Percentiles rank a stretch among this genome's conserved stretches.
phyloP scores from a whole-genome alignment of 192 early-diverging fungal species.

The Backusella psychrophila region DNA sequence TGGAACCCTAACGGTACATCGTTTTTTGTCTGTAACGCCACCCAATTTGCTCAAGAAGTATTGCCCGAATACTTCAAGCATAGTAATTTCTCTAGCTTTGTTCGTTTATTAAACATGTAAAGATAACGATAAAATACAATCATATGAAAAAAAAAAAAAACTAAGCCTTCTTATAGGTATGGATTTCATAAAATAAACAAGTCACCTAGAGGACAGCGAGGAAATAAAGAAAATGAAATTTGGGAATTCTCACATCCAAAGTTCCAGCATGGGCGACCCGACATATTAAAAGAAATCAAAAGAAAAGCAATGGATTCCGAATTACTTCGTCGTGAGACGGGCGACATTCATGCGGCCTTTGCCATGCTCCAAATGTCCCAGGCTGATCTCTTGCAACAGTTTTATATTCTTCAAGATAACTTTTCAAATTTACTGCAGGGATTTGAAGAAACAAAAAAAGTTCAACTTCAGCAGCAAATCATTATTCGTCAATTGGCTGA shows the following conservation, averaged over 20 bases:
- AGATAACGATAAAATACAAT: neutral
- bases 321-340: constrained; percentile 67
- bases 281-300: constrained; percentile 87
- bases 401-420: constrained; percentile 70
- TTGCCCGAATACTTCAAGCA: constrained; percentile 92
- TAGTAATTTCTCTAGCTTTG: constrained; percentile 90
- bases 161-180: constrained; percentile 42
- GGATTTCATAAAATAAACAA: constrained; percentile 94
- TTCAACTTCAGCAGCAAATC: constrained; percentile 66
- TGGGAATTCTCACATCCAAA: constrained; percentile 90
- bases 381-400: constrained; percentile 67
- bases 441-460: constrained; percentile 66
- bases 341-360: constrained; percentile 72
- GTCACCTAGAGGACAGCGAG: constrained; percentile 80
- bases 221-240: constrained; percentile 82
- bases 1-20: constrained; percentile 86
- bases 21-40: constrained; percentile 88
- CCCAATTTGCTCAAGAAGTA: constrained; percentile 84
- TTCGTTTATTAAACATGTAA: constrained; percentile 84
- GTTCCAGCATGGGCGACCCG: constrained; percentile 70
- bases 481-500: constrained; percentile 39
- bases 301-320: constrained; percentile 92
- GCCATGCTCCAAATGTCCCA: constrained; percentile 77
- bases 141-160: constrained; percentile 13
- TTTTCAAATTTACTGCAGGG: constrained; percentile 71